A percentile compares a stretch with the other conserved stretches of the same genome.
phyloP scores from a whole-genome alignment of 164 flowering plant species.

The Houttuynia cordata region DNA sequence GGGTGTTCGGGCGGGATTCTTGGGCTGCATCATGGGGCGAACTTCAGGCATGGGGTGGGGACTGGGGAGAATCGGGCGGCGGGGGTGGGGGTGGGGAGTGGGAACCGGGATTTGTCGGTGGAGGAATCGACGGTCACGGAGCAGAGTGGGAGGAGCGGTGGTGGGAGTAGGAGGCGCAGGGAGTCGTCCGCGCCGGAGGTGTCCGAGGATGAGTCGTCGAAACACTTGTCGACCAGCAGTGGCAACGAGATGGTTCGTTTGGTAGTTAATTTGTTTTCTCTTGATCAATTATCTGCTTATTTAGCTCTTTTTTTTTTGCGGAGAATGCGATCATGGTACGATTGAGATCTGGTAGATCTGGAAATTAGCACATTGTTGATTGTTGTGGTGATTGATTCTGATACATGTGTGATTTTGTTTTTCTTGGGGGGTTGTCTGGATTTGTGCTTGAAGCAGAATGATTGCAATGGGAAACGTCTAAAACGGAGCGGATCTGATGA shows the following conservation, averaged over 20 bases:
- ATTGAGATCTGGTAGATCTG: no score
- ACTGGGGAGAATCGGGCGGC: conserved; percentile 19
- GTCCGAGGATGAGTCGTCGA: conserved; percentile 48
- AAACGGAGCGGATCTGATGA: conserved; percentile 34
- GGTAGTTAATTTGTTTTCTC: no score
- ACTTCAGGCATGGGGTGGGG: conserved; percentile 16
- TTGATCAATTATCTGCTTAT: no score
- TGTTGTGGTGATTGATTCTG: background rate
- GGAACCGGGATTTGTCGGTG: conserved; percentile 31
- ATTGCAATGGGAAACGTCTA: conserved; percentile 33
- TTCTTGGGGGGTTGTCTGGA: background rate
- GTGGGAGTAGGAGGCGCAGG: conserved; percentile 19
- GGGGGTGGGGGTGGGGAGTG: conserved; percentile 15
- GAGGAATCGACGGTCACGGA: conserved; percentile 63
- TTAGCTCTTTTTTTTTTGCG: no score
- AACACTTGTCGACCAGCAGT: conserved; percentile 36
- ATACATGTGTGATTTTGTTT: background rate
- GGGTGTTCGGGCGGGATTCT: conserved; percentile 14
- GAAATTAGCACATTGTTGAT: background rate
- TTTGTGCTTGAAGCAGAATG: no score
- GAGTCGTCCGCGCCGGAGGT: conserved; percentile 28
- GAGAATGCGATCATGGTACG: no score
- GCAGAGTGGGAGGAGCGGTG: conserved; percentile 35
- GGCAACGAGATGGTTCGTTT: conserved; percentile 32
- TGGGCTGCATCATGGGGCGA: conserved; percentile 12